These are phyloP conservation scores for Purpureocillium lavendulum DNA, from an alignment of 2,329 filamentous ascomycete genomes.

Conservation along the genomic window DNA sequence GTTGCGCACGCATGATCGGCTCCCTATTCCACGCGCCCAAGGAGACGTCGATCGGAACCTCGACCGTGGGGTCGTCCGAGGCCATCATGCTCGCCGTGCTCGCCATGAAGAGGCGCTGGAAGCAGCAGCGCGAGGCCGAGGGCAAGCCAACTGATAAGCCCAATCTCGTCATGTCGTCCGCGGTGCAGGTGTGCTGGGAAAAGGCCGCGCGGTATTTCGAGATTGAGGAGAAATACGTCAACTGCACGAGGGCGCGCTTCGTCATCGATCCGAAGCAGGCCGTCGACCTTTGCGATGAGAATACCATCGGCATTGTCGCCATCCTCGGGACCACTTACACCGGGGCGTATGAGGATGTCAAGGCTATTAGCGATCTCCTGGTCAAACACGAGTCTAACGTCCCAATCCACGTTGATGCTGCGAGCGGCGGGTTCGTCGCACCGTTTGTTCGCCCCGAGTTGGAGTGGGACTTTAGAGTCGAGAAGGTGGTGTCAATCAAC, in stretches of 20 bases:
- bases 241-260: conserved; percentile 51
- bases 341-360: conserved; percentile 90
- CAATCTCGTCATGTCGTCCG: conserved; percentile 92
- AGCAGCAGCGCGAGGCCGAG: conserved; percentile 73
- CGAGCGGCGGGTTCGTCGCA: conserved; percentile 83
- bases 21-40: conserved; percentile 76
- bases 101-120: conserved; percentile 55
- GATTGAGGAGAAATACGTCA: conserved; percentile 76
- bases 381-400: conserved; percentile 65
- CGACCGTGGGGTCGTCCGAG: conserved; percentile 82
- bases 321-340: conserved; percentile 94
- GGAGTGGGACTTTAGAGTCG: conserved; percentile 84
- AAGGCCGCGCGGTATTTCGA: conserved; percentile 86
- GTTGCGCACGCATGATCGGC: conserved; percentile 85
- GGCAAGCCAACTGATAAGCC: conserved; percentile 75
- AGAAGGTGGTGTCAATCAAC: conserved; percentile 88
- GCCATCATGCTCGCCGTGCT: conserved; percentile 55
- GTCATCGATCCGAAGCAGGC: conserved; percentile 56
- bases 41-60: conserved; percentile 71
- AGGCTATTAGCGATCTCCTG: conserved; percentile 82
- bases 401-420: conserved; percentile 89
- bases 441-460: conserved; percentile 81
- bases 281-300: conserved; percentile 23
- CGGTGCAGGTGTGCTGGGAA: conserved; percentile 96
- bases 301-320: conserved; percentile 73